Percentiles rank a stretch among this genome's conserved stretches.
phyloP scores from a whole-genome alignment of 192 early-diverging fungal genomes.

The Haplosporangium gracile region DNA sequence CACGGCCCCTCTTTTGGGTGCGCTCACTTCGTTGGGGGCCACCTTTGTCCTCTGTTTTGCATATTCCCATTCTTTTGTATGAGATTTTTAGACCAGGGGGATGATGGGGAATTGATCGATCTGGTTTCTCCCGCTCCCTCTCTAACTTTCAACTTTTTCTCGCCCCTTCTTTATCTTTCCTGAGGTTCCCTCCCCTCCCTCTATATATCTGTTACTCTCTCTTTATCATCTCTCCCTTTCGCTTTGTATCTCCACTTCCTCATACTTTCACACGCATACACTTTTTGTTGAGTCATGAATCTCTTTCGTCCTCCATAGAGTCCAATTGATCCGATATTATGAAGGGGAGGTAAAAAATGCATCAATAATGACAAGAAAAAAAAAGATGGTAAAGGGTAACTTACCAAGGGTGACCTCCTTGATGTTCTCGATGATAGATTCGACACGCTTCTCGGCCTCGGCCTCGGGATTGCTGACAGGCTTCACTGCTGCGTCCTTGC shows the following conservation, averaged over 20 bases:
- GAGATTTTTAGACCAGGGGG: background rate
- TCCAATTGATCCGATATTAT: background rate
- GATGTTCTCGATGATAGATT: constrained; percentile 50
- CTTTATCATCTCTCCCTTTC: background rate
- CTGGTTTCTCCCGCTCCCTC: background rate
- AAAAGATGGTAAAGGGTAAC: background rate
- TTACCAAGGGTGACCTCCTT: constrained; percentile 54
- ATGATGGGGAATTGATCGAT: background rate
- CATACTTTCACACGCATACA: too few species aligned
- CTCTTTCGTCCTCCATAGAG: background rate
- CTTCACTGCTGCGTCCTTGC: constrained; percentile 48
- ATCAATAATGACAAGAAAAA: too few species aligned
- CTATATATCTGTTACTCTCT: background rate
- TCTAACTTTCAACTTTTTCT: background rate
- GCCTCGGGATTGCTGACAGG: constrained; percentile 19
- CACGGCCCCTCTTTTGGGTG: background rate
- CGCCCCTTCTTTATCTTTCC: too few species aligned
- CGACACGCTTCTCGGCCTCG: constrained; percentile 49
- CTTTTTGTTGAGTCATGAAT: background rate
- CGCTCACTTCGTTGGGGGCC: background rate
- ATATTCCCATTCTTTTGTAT: background rate
- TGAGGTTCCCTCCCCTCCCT: too few species aligned
- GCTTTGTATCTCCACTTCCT: background rate
- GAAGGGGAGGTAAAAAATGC: background rate
- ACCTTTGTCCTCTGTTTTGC: background rate